These are phyloP conservation scores for Russula griseocarnosa DNA, from an alignment of 768 basidiomycete species.

Conservation along the genomic window DNA sequence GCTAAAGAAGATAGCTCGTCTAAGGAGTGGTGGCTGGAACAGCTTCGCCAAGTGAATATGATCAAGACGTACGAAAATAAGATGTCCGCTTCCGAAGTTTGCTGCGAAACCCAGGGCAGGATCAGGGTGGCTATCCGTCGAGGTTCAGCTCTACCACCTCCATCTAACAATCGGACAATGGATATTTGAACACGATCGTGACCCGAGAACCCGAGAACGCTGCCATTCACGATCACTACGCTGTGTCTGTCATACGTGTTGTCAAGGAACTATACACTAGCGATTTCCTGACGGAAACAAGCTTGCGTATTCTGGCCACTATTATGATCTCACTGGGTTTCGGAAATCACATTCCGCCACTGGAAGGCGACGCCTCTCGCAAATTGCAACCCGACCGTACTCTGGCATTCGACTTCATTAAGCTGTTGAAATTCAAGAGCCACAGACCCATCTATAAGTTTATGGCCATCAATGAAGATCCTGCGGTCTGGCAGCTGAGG, in stretches of 20 bases:
- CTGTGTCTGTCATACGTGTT: slow-evolving; percentile 45
- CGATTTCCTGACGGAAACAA: slow-evolving; percentile 37
- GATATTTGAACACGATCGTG: slow-evolving; percentile 46
- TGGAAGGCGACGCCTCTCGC: slow-evolving; percentile 30
- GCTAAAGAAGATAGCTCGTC: slow-evolving; percentile 33
- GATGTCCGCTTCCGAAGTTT: slow-evolving; percentile 38
- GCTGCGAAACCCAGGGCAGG: slow-evolving; percentile 44
- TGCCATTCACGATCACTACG: slow-evolving; percentile 44
- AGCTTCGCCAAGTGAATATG: slow-evolving; percentile 41
- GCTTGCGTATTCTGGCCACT: slow-evolving; percentile 38
- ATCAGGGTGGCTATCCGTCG: slow-evolving; percentile 46
- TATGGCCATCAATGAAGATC: slow-evolving; percentile 55
- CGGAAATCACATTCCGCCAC: slow-evolving; percentile 35
- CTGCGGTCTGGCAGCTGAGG: slow-evolving; percentile 63
- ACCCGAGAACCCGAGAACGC: slow-evolving; percentile 39
- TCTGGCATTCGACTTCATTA: slow-evolving; percentile 51
- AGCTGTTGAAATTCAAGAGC: slow-evolving; percentile 48
- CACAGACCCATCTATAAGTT: slow-evolving; percentile 42
- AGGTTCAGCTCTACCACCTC: slow-evolving; percentile 50
- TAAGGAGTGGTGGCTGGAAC: slow-evolving; percentile 49
- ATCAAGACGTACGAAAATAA: slow-evolving; percentile 35
- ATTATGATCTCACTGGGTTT: slow-evolving; percentile 50
- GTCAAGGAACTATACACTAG: slow-evolving; percentile 45
- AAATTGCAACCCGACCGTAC: slow-evolving; percentile 28
- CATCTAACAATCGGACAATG: slow-evolving; percentile 51